phyloP scores from a whole-genome alignment of 2,329 filamentous ascomycete species.

The Talaromyces sp. region DNA sequence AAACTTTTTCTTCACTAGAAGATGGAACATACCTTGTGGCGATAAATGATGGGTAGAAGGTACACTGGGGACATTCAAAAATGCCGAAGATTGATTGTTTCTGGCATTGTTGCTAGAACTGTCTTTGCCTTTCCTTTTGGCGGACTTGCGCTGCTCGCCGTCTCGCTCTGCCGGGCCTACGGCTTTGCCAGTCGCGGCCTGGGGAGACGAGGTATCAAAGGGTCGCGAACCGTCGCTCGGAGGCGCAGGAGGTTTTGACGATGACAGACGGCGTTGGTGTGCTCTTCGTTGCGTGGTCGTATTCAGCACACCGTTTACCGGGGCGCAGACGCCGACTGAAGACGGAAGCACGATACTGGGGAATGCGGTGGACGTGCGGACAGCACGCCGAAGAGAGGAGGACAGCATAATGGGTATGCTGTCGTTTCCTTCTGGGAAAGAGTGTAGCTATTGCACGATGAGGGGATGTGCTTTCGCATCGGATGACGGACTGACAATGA shows the following conservation, averaged over 20 bases:
- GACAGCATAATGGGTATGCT: slow-evolving; percentile 36
- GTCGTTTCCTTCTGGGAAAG: slow-evolving; percentile 7
- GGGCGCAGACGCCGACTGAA: slow-evolving; percentile 22
- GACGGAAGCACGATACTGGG: slow-evolving; percentile 28
- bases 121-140: slow-evolving; percentile 20
- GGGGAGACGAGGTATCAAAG: slow-evolving; percentile 32
- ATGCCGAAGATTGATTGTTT: slow-evolving; percentile 23
- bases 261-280: slow-evolving; percentile 46
- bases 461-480: neutral
- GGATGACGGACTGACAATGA: slow-evolving; percentile 3
- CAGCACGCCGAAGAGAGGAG: slow-evolving; percentile 43
- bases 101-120: neutral
- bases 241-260: slow-evolving; percentile 43
- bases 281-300: slow-evolving; percentile 9
- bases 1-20: neutral
- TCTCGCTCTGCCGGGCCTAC: slow-evolving; percentile 35
- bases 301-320: slow-evolving; percentile 15
- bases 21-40: slow-evolving; percentile 38
- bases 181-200: neutral
- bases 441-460: neutral
- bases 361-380: slow-evolving; percentile 25
- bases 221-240: slow-evolving; percentile 43
- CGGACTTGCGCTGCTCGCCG: slow-evolving; percentile 19
- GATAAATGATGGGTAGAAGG: slow-evolving; percentile 47
- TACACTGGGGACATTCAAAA: slow-evolving; percentile 44